Evolutionary conservation across 495 filamentous ascomycete species (phyloP), one percentile per base, ranked within the genome.

Genomic region (Staphylotrichum tortipilum): DNA sequence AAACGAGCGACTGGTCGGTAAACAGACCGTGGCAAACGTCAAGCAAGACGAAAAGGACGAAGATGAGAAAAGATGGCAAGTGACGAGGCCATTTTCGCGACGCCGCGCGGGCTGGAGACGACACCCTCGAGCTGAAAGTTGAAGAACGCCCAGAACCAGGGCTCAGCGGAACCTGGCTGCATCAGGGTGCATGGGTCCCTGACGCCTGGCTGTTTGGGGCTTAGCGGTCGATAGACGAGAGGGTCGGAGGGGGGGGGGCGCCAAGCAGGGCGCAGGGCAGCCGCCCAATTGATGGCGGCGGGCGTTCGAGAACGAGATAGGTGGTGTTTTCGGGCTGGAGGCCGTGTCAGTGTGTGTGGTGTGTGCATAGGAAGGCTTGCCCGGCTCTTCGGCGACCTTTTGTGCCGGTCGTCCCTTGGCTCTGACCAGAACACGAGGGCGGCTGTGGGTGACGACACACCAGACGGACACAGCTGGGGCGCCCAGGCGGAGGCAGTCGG

Each of bases 1-100:
- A 44, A 52, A 52, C 43, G 50, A 52, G 37, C 5, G 50, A 47
- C 42, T 52, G 21, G 43, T 36, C 42, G 50, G 35, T 36, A 41
- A n/a, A 2, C 30, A 39, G 21, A 3, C 26, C 10, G 3, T 4
- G 9, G 19, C 10, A 36, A 26, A 33, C 30, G 48, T 36, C 21
- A 30, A 10, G 7, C 11, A 10, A 41, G 12, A 10, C 22, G 39
- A 51, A 28, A 38, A 31, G 8, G 2, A 3, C 5, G 14, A 22
- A 18, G 12, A 17, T 12, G 30, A n/a, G n/a, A n/a, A n/a, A n/a
- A n/a, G n/a, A n/a, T n/a, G 18, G 21, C 4, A 35, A n/a, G 15
- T 44, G 30, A 44, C 48, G 34, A 28, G 48, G 47, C 15, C 19
- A 38, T 28, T 31, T 22, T 24, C 4, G n/a, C 15, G 9, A 28